Conservation (phyloP, 1,284 basidiomycete genomes). For the Somion occarium region DNA sequence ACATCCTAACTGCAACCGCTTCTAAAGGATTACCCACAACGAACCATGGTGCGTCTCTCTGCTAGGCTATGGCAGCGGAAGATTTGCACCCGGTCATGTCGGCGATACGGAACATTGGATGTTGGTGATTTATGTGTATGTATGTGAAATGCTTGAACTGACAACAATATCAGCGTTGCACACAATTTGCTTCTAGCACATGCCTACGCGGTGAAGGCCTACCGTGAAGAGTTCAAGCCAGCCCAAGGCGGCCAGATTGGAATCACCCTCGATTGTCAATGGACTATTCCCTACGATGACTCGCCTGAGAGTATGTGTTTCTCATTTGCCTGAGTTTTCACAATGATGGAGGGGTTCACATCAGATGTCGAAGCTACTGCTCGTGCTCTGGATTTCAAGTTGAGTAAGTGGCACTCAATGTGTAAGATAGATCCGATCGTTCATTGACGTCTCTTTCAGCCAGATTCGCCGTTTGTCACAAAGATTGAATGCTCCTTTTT, state of each 20-base stretch:
- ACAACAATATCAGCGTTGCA: conserved; percentile 42
- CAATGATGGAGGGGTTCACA: background rate
- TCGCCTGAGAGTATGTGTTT: conserved; percentile 51
- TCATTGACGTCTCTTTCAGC: conserved; percentile 12
- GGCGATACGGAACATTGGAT: conserved; percentile 71
- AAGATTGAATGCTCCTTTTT: background rate
- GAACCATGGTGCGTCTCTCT: conserved; percentile 70
- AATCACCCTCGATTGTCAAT: conserved; percentile 72
- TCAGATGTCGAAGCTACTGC: conserved; percentile 39
- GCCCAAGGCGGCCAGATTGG: conserved; percentile 60
- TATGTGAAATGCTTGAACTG: background rate
- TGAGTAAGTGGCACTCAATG: conserved; percentile 23
- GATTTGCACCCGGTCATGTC: conserved; percentile 64
- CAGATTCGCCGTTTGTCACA: conserved; percentile 25
- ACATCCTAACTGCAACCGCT: background rate
- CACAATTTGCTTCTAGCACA: conserved; percentile 69
- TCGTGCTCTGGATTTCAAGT: conserved; percentile 36
- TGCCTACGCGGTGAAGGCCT: conserved; percentile 59
- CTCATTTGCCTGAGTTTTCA: background rate
- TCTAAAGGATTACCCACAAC: conserved; percentile 58
- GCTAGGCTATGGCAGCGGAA: conserved; percentile 59
- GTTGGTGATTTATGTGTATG: conserved; percentile 32
- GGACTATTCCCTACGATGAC: conserved; percentile 66
- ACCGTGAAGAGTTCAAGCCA: conserved; percentile 56
- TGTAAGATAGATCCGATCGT: too few species aligned